Evolutionary conservation across 225 moss, liverwort and hornwort genomes (phyloP), one percentile per base, ranked within the genome.

Genomic region (Marchantia paleacea): DNA sequence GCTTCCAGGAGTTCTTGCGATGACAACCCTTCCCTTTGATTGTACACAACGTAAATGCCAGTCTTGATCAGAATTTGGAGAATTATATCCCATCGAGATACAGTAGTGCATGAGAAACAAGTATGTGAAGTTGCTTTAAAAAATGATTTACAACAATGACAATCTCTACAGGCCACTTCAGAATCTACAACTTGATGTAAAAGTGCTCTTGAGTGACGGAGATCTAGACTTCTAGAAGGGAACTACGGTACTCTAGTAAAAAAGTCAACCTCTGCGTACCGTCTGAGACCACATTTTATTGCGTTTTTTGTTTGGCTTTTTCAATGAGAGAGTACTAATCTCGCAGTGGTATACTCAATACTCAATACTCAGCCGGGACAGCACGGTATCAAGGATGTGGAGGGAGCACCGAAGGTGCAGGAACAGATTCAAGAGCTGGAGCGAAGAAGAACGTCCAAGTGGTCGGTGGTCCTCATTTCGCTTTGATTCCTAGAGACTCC

Each of bases 401-500:
- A 22, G n/a, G 24, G 62, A 62, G 62, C 62, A 62, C 62, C 62
- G 62, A 24, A 62, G 22, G 24, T 24, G 9, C n/a, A 62, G 0
- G n/a, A 8, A 7, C 4, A 62, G 62, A 62, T 3, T 62, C 22
- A 62, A 62, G 60, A 62, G 3, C 62, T 62, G 3, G n/a, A 62
- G 62, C 18, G 24, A 24, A 58, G 58, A 58, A 18, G 13, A 19
- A 3, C 58, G 58, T 62, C 16, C 24, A 3, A 62, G 62, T 16
- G 0, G 62, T 6, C 39, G 39, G 39, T 24, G 62, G 24, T 62
- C 62, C 18, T 62, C 62, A 62, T 24, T 62, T 62, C 62, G 81
- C 48, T 60, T 83, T 77, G 79, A 94, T 0, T 49, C 92, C 93
- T 22, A 88, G 83, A 0, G 52, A 52, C 8, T 80, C 82, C 13